Evolutionary conservation across 805 yeast genomes (phyloP).

Genomic region (Saccharomycopsis lassenensis): DNA sequence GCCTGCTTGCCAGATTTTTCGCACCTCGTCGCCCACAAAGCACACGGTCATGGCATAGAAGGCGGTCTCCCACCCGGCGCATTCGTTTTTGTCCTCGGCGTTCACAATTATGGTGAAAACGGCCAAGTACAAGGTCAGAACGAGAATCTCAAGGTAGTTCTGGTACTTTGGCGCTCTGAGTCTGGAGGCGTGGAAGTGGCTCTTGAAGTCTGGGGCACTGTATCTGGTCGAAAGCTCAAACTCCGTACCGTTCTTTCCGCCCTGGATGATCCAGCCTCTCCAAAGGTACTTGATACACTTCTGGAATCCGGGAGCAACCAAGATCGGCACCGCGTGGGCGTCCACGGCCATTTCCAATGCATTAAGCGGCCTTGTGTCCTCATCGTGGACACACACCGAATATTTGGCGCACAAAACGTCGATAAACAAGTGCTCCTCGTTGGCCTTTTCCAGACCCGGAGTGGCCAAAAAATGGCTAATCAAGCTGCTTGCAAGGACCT

Average conservation of each 20-base stretch:
- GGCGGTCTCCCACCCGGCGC: constrained; percentile 38
- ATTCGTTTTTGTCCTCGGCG: constrained; percentile 18
- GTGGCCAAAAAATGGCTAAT: constrained; percentile 41
- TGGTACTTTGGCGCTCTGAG: constrained; percentile 80
- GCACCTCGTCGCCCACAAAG: constrained; percentile 53
- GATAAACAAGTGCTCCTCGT: constrained; percentile 52
- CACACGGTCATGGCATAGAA: constrained; percentile 61
- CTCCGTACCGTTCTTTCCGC: constrained; percentile 53
- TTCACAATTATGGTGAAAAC: constrained; percentile 45
- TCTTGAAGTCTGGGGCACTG: constrained; percentile 40
- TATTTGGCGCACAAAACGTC: constrained; percentile 70
- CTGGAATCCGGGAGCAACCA: constrained; percentile 73
- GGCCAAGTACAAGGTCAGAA: constrained; percentile 51
- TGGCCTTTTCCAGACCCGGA: constrained; percentile 14
- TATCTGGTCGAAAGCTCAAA: constrained; percentile 60
- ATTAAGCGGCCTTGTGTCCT: constrained; percentile 49
- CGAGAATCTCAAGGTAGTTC: constrained; percentile 55
- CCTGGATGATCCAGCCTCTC: constrained; percentile 87
- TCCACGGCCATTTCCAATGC: constrained; percentile 82
- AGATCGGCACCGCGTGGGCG: constrained; percentile 65
- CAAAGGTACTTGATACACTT: constrained; percentile 82
- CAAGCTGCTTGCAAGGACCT: constrained; percentile 54
- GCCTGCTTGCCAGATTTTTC: constrained; percentile 71
- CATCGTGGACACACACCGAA: constrained; percentile 48
- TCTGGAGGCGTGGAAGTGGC: constrained; percentile 74